Evolutionary conservation across 257 asterid species (phyloP), one percentile per base, ranked within the genome.

Genomic region (Vinca minor): DNA sequence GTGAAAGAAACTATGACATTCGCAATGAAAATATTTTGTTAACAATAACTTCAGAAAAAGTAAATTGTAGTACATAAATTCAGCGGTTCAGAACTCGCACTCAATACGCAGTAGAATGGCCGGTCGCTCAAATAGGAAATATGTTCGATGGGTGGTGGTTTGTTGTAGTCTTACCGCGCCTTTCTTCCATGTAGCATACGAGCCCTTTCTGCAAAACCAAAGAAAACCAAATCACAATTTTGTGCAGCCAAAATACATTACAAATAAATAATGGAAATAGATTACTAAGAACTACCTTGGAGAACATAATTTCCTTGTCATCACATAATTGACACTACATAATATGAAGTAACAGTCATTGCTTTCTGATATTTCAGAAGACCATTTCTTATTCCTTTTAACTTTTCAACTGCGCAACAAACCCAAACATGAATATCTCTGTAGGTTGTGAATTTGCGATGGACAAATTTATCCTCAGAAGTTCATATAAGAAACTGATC

Each of bases 221-320:
- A 26, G 32, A 8, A 63, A 12, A 28, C 41, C 34, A 41, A 32
- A 48, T 21, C 15, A 6, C 8, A 64, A n/a, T 53, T 54, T 23
- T 26, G 14, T 4, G 1, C 35, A 26, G 21, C 21, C 2, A 28
- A 53, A 14, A 56, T 3, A 17, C 29, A 14, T 49, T 7, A 7
- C 7, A 21, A 28, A 35, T 23, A 46, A 8, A 21, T 53, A 11
- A 38, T 0, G 8, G 0, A 15, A 11, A 2, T 26, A 11, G 18
- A 14, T n/a, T 20, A 47, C 15, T 23, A 42, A 52, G 4, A 28
- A 8, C 45, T 62, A 73, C 78, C 78, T 68, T 32, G 38, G 34
- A 47, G 52, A 58, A 25, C 46, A 41, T 63, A 44, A 64, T n/a
- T 34, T 48, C 21, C 69, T 4, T 31, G 63, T 65, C 70, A 38